Evolutionary conservation across 176 grass and related monocot species (phyloP).

Genomic region (Rhynchospora tenuis): DNA sequence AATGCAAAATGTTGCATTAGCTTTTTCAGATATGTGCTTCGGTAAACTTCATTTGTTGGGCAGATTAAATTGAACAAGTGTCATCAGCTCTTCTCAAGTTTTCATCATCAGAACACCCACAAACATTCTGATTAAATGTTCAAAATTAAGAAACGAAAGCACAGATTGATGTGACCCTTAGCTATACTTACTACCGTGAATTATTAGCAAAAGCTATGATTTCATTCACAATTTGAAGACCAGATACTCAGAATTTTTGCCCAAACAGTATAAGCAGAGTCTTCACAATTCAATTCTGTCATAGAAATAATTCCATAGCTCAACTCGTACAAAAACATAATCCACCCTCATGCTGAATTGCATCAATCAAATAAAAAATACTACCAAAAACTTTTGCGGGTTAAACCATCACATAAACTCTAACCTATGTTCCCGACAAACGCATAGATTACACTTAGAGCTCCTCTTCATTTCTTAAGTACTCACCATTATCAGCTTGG

Average conservation of each 20-base stretch:
- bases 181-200: background rate
- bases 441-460: conserved; percentile 31
- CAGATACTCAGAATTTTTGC: too few species aligned
- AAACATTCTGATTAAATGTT: background rate
- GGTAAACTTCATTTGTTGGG: background rate
- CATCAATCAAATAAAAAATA: background rate
- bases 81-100: background rate
- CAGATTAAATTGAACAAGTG: background rate
- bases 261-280: background rate
- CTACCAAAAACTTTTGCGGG: background rate
- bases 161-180: background rate
- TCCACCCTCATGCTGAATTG: background rate
- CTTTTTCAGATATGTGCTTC: background rate
- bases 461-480: conserved; percentile 73
- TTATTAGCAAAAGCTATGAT: background rate
- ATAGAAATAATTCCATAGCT: background rate
- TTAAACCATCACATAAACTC: background rate
- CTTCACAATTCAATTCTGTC: background rate
- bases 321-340: background rate
- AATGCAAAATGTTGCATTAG: background rate
- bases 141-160: background rate
- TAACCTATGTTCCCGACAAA: background rate
- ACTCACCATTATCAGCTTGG: conserved; percentile 67
- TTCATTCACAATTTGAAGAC: too few species aligned
- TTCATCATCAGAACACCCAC: background rate